These are phyloP conservation scores for Saururus chinensis DNA, from an alignment of 164 flowering plant genomes.

Conservation along the genomic window DNA sequence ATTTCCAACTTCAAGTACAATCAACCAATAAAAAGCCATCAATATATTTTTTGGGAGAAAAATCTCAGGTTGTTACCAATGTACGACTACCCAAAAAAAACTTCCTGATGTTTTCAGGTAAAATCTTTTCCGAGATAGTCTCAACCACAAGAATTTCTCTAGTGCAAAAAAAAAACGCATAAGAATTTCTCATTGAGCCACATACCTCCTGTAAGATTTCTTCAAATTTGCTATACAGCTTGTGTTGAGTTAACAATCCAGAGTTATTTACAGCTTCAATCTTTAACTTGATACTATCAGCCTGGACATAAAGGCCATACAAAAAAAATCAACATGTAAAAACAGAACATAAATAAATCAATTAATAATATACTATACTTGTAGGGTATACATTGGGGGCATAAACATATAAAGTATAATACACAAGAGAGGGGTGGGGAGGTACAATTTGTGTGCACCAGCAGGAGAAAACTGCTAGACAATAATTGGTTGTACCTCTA, in stretches of 20 bases:
- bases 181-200: background rate
- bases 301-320: slow-evolving; percentile 26
- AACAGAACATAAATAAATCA: background rate
- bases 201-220: slow-evolving; percentile 46
- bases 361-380: background rate
- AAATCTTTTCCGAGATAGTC: too few species aligned
- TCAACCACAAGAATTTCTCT: background rate
- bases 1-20: too few species aligned
- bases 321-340: background rate
- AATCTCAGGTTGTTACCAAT: too few species aligned
- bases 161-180: too few species aligned
- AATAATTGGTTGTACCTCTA: slow-evolving; percentile 39
- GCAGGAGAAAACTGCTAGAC: background rate
- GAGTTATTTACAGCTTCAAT: slow-evolving; percentile 37
- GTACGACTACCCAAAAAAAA: too few species aligned
- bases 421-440: too few species aligned
- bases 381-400: too few species aligned
- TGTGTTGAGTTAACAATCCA: slow-evolving; percentile 34
- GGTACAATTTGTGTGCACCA: too few species aligned
- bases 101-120: too few species aligned
- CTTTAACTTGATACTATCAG: slow-evolving; percentile 32
- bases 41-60: too few species aligned
- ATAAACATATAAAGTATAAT: too few species aligned
- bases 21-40: too few species aligned
- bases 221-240: slow-evolving; percentile 32